Conservation (phyloP, 352 stramenopile species). For the Phytophthora ramorum region DNA sequence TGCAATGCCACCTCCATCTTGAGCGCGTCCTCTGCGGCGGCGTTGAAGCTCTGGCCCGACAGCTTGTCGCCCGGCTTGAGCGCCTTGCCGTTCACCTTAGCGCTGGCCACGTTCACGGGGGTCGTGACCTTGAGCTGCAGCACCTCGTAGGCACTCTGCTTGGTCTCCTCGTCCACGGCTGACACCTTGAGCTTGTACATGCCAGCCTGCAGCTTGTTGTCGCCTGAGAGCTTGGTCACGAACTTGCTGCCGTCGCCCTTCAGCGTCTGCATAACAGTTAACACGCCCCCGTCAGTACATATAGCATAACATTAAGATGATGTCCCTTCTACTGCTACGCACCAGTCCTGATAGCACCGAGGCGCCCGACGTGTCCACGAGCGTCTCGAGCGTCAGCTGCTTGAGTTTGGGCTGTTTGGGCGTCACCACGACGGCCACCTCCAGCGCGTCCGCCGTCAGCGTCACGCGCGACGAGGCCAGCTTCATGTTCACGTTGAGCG, state of each 20-base stretch:
- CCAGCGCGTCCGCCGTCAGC: constrained; percentile 45
- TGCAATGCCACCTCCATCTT: constrained; percentile 68
- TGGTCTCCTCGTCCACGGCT: constrained; percentile 44
- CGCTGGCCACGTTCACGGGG: constrained; percentile 60
- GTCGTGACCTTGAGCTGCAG: constrained; percentile 83
- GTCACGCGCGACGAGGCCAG: constrained; percentile 56
- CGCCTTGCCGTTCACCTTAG: constrained; percentile 59
- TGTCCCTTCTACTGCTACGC: constrained; percentile 8
- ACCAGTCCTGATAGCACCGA: constrained; percentile 67
- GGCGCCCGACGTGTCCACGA: constrained; percentile 72
- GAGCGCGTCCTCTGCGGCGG: constrained; percentile 62
- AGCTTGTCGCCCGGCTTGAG: constrained; percentile 67
- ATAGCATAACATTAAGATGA: not conserved
- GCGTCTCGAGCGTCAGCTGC: constrained; percentile 68
- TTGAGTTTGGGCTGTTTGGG: constrained; percentile 62
- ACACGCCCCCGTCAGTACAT: not conserved
- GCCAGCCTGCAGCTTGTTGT: constrained; percentile 57
- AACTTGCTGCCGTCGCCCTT: constrained; percentile 71
- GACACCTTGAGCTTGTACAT: constrained; percentile 88
- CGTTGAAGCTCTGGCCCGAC: constrained; percentile 58
- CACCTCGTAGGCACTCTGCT: constrained; percentile 62
- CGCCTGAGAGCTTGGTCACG: constrained; percentile 43
- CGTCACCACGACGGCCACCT: constrained; percentile 63
- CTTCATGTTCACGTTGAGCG: constrained; percentile 49
- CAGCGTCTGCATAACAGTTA: constrained; percentile 49